Evolutionary conservation across 306 rosid genomes (phyloP).

Genomic region (Glycine latifolia): DNA sequence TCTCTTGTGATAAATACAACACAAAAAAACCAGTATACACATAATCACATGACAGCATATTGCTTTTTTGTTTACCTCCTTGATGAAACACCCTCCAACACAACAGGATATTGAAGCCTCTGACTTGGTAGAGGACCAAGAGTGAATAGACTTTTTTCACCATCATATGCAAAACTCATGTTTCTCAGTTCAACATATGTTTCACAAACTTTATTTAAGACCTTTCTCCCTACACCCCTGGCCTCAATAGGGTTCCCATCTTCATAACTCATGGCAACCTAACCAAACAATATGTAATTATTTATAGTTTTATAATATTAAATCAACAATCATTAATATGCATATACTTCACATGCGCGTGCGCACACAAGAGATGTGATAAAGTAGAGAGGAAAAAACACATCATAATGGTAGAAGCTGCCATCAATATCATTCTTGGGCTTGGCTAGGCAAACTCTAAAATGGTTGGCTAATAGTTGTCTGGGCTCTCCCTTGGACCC

Average conservation of each 20-base stretch:
- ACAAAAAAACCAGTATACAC: not conserved
- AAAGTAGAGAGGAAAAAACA: not conserved
- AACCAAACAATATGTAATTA: conserved; percentile 12
- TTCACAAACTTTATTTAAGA: conserved; percentile 47
- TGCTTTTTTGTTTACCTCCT: conserved; percentile 34
- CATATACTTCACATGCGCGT: not conserved
- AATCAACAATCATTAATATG: not conserved
- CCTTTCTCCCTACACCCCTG: conserved; percentile 52
- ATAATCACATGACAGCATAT: not conserved
- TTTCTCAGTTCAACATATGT: conserved; percentile 39
- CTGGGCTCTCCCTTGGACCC: conserved; percentile 56
- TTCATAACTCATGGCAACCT: conserved; percentile 55
- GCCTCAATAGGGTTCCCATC: conserved; percentile 48
- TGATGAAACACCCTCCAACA: conserved; percentile 48
- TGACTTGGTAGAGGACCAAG: conserved; percentile 34
- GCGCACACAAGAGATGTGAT: not conserved
- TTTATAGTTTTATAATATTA: not conserved
- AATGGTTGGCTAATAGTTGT: conserved; percentile 52
- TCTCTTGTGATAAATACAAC: not conserved
- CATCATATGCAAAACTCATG: conserved; percentile 53
- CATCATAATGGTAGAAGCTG: conserved; percentile 56
- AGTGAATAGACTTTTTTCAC: conserved; percentile 54
- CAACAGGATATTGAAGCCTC: conserved; percentile 41
- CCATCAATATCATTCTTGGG: conserved; percentile 2
- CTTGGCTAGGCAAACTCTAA: conserved; percentile 38